Evolutionary conservation across 495 filamentous ascomycete genomes (phyloP), one percentile per base, ranked within the genome.

Genomic region (Halenospora varia): DNA sequence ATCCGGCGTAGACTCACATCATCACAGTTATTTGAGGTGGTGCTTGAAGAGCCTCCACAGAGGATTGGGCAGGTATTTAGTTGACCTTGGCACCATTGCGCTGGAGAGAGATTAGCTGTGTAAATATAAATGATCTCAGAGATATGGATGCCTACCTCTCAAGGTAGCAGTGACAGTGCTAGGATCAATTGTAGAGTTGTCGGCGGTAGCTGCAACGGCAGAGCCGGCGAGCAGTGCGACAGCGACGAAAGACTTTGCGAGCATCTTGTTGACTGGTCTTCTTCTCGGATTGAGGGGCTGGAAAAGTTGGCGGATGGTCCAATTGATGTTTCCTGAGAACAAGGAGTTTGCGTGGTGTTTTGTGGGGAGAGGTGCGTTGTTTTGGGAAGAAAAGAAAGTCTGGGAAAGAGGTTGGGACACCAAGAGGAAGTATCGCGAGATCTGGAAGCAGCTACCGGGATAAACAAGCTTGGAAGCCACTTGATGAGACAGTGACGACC

Each of bases 11-110:
- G n/a, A 13, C 8, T 39, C 25, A 69, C 70, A 48, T 51, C 73
- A n/a, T 62, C 56, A 46, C 72, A 75, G 47, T 17, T 39, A 59
- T 75, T 75, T 41, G 22, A 17, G 11, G 58, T 26, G 29, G 46
- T 55, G 2, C 51, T 45, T 29, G 4, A 4, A 8, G 42, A 8
- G 4, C 63, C 66, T 57, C 61, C 51, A 41, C 72, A 75, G 49
- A 75, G 45, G 18, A 67, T 70, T 18, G 48, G 51, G 62, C 72
- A 75, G 41, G 62, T 69, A 29, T 69, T 64, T 29, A 53, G 44
- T 53, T 75, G 55, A 49, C 57, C 67, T 35, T 51, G 19, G 49
- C 72, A 75, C 72, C 72, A 75, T 48, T 62, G 45, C 25, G 68
- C 72, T 75, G 52, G 19, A 18, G 18, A n/a, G 46, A 29, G 51